These are phyloP conservation scores for Penicillium paradoxum DNA, from an alignment of 495 filamentous ascomycete genomes.

Conservation along the genomic window DNA sequence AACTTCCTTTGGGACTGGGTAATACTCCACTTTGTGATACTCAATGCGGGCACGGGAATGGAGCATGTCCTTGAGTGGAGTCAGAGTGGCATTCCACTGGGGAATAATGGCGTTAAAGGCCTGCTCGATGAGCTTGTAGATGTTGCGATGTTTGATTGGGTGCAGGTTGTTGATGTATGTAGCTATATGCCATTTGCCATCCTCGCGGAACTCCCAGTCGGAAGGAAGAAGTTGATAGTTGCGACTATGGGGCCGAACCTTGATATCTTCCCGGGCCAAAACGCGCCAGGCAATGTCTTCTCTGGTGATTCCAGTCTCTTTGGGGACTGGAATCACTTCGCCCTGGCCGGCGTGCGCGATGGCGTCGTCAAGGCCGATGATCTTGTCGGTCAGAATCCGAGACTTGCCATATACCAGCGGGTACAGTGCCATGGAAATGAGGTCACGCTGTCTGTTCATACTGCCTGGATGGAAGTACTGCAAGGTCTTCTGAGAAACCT, in stretches of 20 bases:
- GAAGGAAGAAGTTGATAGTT: slow-evolving; percentile 37
- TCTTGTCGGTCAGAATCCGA: slow-evolving; percentile 24
- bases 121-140: slow-evolving; percentile 42
- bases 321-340: slow-evolving; percentile 21
- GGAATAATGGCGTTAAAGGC: slow-evolving; percentile 36
- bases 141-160: slow-evolving; percentile 26
- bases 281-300: slow-evolving; percentile 43
- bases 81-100: slow-evolving; percentile 38
- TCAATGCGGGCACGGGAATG: slow-evolving; percentile 29
- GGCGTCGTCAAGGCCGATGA: slow-evolving; percentile 26
- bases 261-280: slow-evolving; percentile 24
- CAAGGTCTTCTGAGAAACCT: slow-evolving; percentile 10
- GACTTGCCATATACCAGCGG: slow-evolving; percentile 40
- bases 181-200: slow-evolving; percentile 27
- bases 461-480: slow-evolving; percentile 20
- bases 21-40: slow-evolving; percentile 32
- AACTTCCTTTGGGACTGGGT: slow-evolving; percentile 18
- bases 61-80: slow-evolving; percentile 34
- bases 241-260: slow-evolving; percentile 26
- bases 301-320: slow-evolving; percentile 27
- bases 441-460: slow-evolving; percentile 21
- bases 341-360: slow-evolving; percentile 25
- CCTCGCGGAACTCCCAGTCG: slow-evolving; percentile 29
- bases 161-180: slow-evolving; percentile 49
- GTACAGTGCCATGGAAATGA: slow-evolving; percentile 42